These are phyloP conservation scores for Drechslerella coelobrocha DNA, from an alignment of 2,329 filamentous ascomycete genomes.

Conservation along the genomic window DNA sequence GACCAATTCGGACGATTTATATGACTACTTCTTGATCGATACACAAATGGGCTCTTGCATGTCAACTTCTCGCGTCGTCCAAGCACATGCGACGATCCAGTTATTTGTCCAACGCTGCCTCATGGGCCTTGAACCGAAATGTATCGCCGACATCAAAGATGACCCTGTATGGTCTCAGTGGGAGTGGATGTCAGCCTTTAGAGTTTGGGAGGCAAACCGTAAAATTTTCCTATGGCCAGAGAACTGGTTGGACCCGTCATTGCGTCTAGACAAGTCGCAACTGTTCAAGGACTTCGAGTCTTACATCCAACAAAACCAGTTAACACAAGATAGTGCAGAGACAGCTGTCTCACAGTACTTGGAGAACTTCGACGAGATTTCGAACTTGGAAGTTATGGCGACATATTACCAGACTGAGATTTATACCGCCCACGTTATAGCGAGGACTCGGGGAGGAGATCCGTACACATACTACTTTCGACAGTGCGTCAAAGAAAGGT, in stretches of 20 bases:
- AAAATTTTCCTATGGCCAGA: slow-evolving; percentile 57
- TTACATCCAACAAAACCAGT: slow-evolving; percentile 52
- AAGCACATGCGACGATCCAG: slow-evolving; percentile 56
- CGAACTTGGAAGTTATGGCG: slow-evolving; percentile 33
- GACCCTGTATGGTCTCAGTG: slow-evolving; percentile 46
- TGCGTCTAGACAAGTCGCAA: slow-evolving; percentile 57
- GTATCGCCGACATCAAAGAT: slow-evolving; percentile 9
- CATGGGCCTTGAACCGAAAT: slow-evolving; percentile 54
- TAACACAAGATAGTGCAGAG: slow-evolving; percentile 32
- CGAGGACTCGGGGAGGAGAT: slow-evolving; percentile 32
- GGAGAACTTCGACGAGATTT: slow-evolving; percentile 46
- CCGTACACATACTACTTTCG: slow-evolving; percentile 52
- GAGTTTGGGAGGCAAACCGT: slow-evolving; percentile 55
- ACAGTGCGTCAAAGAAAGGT: not conserved
- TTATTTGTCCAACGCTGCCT: slow-evolving; percentile 56
- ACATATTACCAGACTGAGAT: not conserved
- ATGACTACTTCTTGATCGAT: slow-evolving; percentile 57
- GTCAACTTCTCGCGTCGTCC: slow-evolving; percentile 56
- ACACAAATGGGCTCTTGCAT: slow-evolving; percentile 55
- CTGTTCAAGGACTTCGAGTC: slow-evolving; percentile 54
- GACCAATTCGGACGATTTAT: slow-evolving; percentile 55
- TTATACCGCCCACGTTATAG: slow-evolving; percentile 51
- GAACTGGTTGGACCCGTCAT: slow-evolving; percentile 56
- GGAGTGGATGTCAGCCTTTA: slow-evolving; percentile 55
- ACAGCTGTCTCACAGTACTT: slow-evolving; percentile 51